phyloP scores from a whole-genome alignment of 2,329 filamentous ascomycete species.

The Meredithiella fracta region DNA sequence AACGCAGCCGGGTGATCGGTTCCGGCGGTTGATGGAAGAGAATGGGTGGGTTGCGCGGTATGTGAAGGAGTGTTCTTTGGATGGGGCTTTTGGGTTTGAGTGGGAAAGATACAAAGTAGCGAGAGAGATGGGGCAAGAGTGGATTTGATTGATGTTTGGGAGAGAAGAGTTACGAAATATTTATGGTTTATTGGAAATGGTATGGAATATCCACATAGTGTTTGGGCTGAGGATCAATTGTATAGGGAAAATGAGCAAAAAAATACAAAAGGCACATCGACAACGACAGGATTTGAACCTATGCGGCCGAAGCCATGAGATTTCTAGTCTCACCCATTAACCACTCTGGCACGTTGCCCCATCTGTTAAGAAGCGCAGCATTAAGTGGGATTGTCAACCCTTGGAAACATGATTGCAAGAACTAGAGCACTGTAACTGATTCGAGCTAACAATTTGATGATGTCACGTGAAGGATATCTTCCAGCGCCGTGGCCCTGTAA shows the following conservation, averaged over 20 bases:
- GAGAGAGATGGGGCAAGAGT: background rate
- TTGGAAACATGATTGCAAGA: no score
- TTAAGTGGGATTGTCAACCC: no score
- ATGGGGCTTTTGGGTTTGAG: background rate
- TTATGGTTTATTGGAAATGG: no score
- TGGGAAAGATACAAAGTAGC: background rate
- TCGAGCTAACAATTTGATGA: no score
- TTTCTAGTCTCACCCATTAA: conserved; percentile 1
- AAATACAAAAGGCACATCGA: background rate
- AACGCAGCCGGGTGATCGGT: background rate
- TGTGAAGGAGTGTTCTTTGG: background rate
- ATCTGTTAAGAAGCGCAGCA: background rate
- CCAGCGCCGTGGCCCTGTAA: no score
- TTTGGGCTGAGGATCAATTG: no score
- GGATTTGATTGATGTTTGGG: background rate
- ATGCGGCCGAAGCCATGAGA: background rate
- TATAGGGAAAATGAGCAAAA: background rate
- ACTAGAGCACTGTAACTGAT: no score
- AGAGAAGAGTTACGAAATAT: no score
- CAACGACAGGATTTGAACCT: background rate
- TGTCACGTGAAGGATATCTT: no score
- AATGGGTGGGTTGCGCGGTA: background rate
- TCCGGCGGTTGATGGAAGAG: background rate
- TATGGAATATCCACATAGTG: no score
- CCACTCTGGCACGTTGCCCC: background rate